phyloP scores from a whole-genome alignment of 257 asterid species.

The Solanum tacnaense region DNA sequence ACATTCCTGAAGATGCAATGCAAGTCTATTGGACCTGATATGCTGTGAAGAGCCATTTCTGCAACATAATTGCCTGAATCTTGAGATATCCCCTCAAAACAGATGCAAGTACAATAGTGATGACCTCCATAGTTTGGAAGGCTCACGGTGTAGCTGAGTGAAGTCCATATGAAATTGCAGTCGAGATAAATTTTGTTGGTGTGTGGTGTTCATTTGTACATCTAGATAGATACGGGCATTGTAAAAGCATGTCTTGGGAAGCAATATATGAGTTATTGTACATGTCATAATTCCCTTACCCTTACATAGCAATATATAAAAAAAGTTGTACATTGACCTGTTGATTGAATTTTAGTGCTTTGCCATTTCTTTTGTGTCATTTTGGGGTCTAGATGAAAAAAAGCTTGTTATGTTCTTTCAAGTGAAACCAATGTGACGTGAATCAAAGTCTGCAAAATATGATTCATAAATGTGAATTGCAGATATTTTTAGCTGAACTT shows the following conservation, averaged over 20 bases:
- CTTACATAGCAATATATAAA: background rate
- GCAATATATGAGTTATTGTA: slow-evolving; percentile 1
- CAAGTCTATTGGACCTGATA: background rate
- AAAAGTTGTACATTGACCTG: background rate
- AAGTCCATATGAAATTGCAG: background rate
- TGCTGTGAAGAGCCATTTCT: background rate
- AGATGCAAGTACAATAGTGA: background rate
- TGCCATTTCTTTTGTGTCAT: background rate
- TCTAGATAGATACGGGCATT: background rate
- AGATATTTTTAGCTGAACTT: background rate
- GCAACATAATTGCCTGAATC: background rate
- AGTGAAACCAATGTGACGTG: background rate
- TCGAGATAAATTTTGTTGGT: background rate
- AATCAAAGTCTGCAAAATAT: background rate
- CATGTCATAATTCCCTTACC: background rate
- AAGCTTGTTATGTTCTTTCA: background rate
- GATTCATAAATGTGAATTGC: background rate
- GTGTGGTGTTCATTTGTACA: background rate
- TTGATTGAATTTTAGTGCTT: background rate
- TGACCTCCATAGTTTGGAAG: background rate
- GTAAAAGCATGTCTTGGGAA: background rate
- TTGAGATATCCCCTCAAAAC: background rate
- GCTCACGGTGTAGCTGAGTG: background rate
- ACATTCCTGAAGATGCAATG: background rate
- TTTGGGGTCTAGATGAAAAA: background rate